Evolutionary conservation across 805 yeast genomes (phyloP).

Genomic region (Candida pseudofarinosa): DNA sequence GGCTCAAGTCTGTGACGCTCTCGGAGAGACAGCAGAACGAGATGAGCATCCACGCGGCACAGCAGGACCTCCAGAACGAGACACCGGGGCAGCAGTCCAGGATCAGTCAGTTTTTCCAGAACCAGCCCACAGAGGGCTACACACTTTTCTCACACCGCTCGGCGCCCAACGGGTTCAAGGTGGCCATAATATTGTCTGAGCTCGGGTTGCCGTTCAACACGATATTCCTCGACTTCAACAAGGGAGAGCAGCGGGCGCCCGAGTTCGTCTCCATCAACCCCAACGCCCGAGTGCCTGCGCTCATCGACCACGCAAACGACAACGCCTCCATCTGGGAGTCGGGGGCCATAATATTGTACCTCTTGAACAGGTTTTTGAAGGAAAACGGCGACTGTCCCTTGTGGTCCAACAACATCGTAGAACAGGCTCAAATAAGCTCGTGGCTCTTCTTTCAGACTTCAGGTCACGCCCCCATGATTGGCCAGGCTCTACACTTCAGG

Average conservation of each 20-base stretch:
- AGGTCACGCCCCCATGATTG: constrained; percentile 98
- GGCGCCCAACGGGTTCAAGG: constrained; percentile 95
- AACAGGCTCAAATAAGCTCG: constrained; percentile 77
- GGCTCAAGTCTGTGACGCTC: constrained; percentile 40
- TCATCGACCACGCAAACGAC: constrained; percentile 81
- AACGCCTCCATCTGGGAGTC: constrained; percentile 90
- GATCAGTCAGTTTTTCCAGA: constrained; percentile 66
- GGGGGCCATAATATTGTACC: constrained; percentile 83
- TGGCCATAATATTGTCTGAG: constrained; percentile 85
- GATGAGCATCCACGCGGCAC: constrained; percentile 37
- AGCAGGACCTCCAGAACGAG: constrained; percentile 43
- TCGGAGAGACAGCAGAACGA: constrained; percentile 42
- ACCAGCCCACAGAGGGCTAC: constrained; percentile 77
- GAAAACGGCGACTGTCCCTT: constrained; percentile 67
- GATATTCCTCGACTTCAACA: constrained; percentile 78
- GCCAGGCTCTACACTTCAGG: constrained; percentile 91
- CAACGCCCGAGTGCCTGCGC: constrained; percentile 92
- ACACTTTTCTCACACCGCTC: constrained; percentile 79
- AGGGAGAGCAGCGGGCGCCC: constrained; percentile 90
- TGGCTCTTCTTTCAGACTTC: constrained; percentile 96
- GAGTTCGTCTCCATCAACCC: constrained; percentile 93
- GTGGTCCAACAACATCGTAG: constrained; percentile 75
- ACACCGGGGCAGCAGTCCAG: constrained; percentile 46
- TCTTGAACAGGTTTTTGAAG: constrained; percentile 63
- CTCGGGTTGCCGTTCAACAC: constrained; percentile 76